Evolutionary conservation across 495 filamentous ascomycete species (phyloP), one percentile per base, ranked within the genome.

Genomic region (Lasiosphaeria ovina): DNA sequence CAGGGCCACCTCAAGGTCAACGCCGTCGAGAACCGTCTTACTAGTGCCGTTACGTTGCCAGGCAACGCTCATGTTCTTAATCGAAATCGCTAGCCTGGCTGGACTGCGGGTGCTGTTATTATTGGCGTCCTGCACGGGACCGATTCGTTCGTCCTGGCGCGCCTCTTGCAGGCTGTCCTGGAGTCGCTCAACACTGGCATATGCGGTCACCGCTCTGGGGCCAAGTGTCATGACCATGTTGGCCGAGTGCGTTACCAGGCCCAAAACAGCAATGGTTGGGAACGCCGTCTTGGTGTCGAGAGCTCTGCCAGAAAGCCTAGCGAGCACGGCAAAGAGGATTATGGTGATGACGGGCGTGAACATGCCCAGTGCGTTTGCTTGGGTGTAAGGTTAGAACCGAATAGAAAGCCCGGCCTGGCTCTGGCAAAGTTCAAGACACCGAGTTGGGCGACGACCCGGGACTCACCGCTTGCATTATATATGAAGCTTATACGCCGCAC

Each of bases 401-500:
- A 12, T 9, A 16, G n/a, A 34, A 34, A 49, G 5, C 34, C 5
- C 12, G n/a, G 34, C 51, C 3, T 14, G 10, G 3, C 51, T 50
- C 24, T 24, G 24, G 24, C 24, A 24, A 24, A 24, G 24, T 2
- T 2, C 24, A 24, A 24, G 24, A 24, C 24, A 24, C 24, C 24
- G 24, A 24, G 24, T 24, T 24, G 24, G 24, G 24, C 24, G 24
- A 24, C 24, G 12, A 12, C 2, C 51, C 7, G 52, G 17, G 35
- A 64, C 74, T 17, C 62, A 77, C 74, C 75, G 51, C 70, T 74
- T 11, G 74, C 76, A 54, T 78, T 80, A 51, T 81, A 78, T 34
- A 64, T 62, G 0, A 76, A 65, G 60, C 65, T 73, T 35, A 79
- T 66, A 72, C 71, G 76, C 24, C 88, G 72, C 34, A 88, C 81